Conservation (phyloP, 1,284 basidiomycete species). For the Malassezia vespertilionis region DNA sequence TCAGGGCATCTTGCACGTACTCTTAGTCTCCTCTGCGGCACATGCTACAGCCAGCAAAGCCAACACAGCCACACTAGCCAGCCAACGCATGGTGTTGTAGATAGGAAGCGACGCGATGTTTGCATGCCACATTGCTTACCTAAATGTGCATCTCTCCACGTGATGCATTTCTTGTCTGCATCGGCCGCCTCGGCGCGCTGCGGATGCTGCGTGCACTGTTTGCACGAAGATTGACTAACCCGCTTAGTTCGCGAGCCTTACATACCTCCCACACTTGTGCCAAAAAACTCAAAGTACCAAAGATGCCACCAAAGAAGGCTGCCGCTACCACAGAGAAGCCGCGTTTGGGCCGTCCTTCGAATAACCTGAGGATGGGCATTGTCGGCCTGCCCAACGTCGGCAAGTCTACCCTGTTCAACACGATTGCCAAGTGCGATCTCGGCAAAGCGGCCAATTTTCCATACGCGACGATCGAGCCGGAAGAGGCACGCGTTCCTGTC, state of each 20-base stretch:
- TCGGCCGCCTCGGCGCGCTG: conserved; percentile 4
- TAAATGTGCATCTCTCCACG: neutral
- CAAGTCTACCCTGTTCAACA: conserved; percentile 57
- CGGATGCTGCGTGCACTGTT: conserved; percentile 14
- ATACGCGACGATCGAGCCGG: conserved; percentile 70
- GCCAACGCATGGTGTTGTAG: neutral
- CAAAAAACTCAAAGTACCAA: conserved; percentile 20
- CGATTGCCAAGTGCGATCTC: conserved; percentile 73
- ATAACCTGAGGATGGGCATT: conserved; percentile 48
- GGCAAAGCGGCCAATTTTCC: conserved; percentile 98
- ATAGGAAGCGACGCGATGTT: neutral
- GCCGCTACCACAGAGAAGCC: conserved; percentile 33
- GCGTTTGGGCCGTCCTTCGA: conserved; percentile 41
- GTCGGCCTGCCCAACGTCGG: conserved; percentile 46
- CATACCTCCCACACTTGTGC: conserved; percentile 10
- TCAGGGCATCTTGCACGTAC: neutral
- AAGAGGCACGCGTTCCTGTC: conserved; percentile 79
- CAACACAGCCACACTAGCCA: neutral
- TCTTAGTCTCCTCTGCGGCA: neutral
- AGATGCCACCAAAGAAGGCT: conserved; percentile 41
- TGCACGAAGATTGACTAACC: conserved; percentile 8
- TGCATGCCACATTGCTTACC: neutral
- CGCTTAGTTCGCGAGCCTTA: conserved; percentile 3
- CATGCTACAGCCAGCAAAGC: neutral
- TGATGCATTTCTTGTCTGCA: neutral